Evolutionary conservation across 192 early-diverging fungal genomes (phyloP), one percentile per base, ranked within the genome.

Genomic region (Coemansia sp.): DNA sequence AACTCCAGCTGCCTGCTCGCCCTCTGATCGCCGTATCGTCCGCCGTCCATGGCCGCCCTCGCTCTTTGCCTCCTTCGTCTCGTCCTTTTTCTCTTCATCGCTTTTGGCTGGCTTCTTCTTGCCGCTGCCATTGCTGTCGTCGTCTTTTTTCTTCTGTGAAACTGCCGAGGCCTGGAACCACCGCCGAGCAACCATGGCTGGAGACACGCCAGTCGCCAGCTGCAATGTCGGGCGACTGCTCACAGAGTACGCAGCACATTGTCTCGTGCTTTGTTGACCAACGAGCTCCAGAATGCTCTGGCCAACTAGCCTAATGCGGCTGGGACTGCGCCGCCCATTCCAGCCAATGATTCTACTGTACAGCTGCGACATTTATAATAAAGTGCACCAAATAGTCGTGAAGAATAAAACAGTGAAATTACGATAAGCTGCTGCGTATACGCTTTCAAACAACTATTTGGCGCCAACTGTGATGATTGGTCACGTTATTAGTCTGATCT

Each of bases 101-200:
- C 10, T n/a, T 37, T 40, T 44, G 23, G 58, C 25, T 28, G 64
- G 21, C 46, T 56, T 40, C 67, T 61, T 17, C 38, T 31, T 34
- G 8, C 60, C 51, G 25, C 56, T 38, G 49, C 61, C 24, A 4
- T 38, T 48, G 37, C 68, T 37, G 28, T 26, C 25, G 23, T 72
- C 63, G 56, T 71, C 63, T 14, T 52, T 66, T 42, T 67, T 58
- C 54, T 78, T 78, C 11, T 21, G 66, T 2, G 28, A 18, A 21
- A n/a, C 56, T 0, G 57, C 49, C 2, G 75, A 68, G 17, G 47
- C 56, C 37, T 68, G 70, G 53, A 78, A 78, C 70, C 58, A 36
- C 50, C 72, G 26, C 23, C 24, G 58, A 0, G 34, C 44, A 25
- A 37, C 10, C 56, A 40, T 55, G 28, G 34, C 57, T 26, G 57